These are phyloP conservation scores for Irpex sp. DNA, from an alignment of 1,284 basidiomycete species.

Conservation along the genomic window DNA sequence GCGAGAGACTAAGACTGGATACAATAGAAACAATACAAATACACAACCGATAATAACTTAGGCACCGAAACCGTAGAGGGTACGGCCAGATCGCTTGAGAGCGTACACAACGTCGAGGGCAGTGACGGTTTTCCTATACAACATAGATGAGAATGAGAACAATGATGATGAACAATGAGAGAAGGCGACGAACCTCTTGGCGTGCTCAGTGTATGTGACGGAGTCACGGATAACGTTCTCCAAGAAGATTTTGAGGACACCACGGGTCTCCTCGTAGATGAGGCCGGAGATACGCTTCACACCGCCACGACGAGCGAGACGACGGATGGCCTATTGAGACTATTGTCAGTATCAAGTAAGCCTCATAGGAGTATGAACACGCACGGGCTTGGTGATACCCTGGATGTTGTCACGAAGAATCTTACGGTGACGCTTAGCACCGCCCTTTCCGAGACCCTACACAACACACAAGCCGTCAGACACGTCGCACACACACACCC, in stretches of 20 bases:
- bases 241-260: conserved; percentile 82
- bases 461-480: background rate
- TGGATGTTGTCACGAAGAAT: conserved; percentile 70
- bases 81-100: conserved; percentile 79
- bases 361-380: conserved; percentile 33
- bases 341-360: background rate
- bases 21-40: conserved; percentile 14
- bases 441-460: conserved; percentile 23
- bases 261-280: conserved; percentile 82
- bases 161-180: background rate
- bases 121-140: conserved; percentile 72
- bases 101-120: conserved; percentile 83
- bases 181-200: conserved; percentile 56
- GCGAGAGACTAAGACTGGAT: background rate
- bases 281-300: conserved; percentile 82
- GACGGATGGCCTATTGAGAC: conserved; percentile 62
- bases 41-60: conserved; percentile 24
- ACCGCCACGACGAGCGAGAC: conserved; percentile 83
- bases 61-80: conserved; percentile 78
- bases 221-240: conserved; percentile 83
- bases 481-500: conserved; percentile 24
- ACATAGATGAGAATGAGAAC: background rate
- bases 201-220: conserved; percentile 83
- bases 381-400: conserved; percentile 53
- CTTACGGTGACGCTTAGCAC: conserved; percentile 62